A percentile compares a stretch with the other conserved stretches of the same genome.
Evolutionary conservation across 2,329 filamentous ascomycete genomes (phyloP).

Genomic region (Chaetoscypha palmicola): DNA sequence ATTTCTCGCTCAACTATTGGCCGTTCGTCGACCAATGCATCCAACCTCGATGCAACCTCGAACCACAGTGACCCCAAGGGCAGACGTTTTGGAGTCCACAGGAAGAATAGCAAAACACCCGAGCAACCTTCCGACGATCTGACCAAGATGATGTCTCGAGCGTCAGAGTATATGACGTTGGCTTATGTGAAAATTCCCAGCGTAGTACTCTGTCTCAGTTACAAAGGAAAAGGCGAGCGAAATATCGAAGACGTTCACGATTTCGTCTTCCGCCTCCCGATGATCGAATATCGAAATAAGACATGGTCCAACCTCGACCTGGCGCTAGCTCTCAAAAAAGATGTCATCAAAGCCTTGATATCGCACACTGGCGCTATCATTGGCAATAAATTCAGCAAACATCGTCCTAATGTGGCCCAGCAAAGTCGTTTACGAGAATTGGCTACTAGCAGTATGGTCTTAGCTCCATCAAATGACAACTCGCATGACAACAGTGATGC

Average conservation of each 20-base stretch:
- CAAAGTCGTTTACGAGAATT: conserved; percentile 74
- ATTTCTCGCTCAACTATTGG: conserved; percentile 22
- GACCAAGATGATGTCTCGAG: conserved; percentile 91
- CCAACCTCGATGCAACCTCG: conserved; percentile 20
- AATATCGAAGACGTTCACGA: conserved; percentile 97
- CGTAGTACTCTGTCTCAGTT: conserved; percentile 89
- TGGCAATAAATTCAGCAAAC: conserved; percentile 91
- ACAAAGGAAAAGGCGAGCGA: conserved; percentile 91
- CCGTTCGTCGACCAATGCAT: conserved; percentile 21
- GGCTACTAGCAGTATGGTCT: conserved; percentile 52
- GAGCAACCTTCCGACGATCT: conserved; percentile 76
- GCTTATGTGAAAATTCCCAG: conserved; percentile 92
- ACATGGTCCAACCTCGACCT: conserved; percentile 98
- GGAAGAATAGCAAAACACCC: conserved; percentile 45
- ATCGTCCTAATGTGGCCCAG: conserved; percentile 74
- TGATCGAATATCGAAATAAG: conserved; percentile 95
- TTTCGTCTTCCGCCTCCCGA: conserved; percentile 92
- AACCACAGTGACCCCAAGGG: conserved; percentile 28
- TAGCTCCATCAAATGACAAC: conserved; percentile 27
- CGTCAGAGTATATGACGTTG: conserved; percentile 96
- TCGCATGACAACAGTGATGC: conserved; percentile 29
- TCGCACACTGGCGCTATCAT: conserved; percentile 95
- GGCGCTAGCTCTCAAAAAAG: conserved; percentile 85
- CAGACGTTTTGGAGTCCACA: conserved; percentile 48
- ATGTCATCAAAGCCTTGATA: conserved; percentile 87